Base-by-base conservation (phyloP, 306 rosid genomes). In the Delonix regia region DNA sequence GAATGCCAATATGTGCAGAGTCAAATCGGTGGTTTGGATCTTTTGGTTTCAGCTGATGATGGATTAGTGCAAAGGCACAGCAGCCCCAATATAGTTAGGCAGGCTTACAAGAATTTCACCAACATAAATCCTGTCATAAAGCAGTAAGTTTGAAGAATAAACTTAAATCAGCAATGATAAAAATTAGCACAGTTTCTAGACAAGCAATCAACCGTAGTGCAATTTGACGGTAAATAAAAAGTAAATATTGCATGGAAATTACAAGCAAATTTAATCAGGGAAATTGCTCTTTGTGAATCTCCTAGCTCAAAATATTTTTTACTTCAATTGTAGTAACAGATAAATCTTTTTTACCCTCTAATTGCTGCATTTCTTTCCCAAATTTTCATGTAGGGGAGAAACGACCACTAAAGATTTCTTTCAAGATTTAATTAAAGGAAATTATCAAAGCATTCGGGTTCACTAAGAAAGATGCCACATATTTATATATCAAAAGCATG, bases 1-100 rank as follows among this genome's bases (percentile, higher is more conserved):
- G 24, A 68, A 39, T 25, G 45, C 28, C 78, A 64, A 74, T 27
- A 71, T 51, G 53, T 0, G 71, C 34, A 60, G 53, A 41, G 49
- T 73, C 70, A 57, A 59, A 76, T 27, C 53, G 69, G 22, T 22
- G 74, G 57, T 38, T 57, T 48, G 22, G 39, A 38, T 70, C 79
- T 78, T 80, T 41, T 22, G 69, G 10, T 76, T 76, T 59, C 45
- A 4, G 63, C 21, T 48, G 47, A 45, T 28, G 53, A 47, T 36
- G 39, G 60, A 45, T 16, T 71, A 18, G 28, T 30, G 22, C 12
- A 18, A 33, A 28, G 68, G 13, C 44, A 62, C 13, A 14, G 22
- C 13, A 33, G 5, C 68, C 38, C 12, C 65, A 24, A 27, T 25
- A 11, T 27, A 16, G 13, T 1, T 6, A 10, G 42, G 16, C 19